Evolutionary conservation across 2,329 filamentous ascomycete species (phyloP), one percentile per base, ranked within the genome.

Genomic region (Aspergillus calidoustus): DNA sequence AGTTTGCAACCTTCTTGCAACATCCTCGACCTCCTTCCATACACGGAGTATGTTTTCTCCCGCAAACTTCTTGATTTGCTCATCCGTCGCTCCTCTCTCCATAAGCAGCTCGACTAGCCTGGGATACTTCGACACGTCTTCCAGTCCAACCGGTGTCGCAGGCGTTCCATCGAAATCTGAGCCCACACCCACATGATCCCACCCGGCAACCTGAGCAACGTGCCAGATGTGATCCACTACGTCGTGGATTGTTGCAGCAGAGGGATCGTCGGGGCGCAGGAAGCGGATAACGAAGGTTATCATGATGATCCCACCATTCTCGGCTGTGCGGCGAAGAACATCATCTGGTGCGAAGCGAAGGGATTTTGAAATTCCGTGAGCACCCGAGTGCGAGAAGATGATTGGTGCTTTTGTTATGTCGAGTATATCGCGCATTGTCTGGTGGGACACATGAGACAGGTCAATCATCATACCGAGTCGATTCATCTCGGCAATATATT

Each of bases 111-210:
- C 13, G 8, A 60, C 15, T 3, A 60, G 52, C 17, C 22, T 2
- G 1, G 58, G 58, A 34, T 60, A 60, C 11, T 44, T 17, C 19
- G 30, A 48, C 2, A 51, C 52, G 38, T 58, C 52, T 25, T 60
- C 58, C 4, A 60, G 6, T 15, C 58, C 58, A 17, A 34, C 17
- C 5, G 46, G 46, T 13, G 34, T 38, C 19, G 52, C 46, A 8
- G 58, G 41, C 11, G 62, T 75, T 7, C 64, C 64, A 48, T 65
- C 63, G 47, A 65, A 66, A 53, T 66, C 64, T 23, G 62, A 61
- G 1, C 77, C 78, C 3, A 80, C 68, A 4, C 77, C 78, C 6
- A 80, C 72, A 57, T 75, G 72, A 3, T 74, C 72, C 72, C 73
- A 80, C 1, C 78, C 77, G 19, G 58, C 60, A 13, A 62, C 15